Conservation (phyloP, 2,329 filamentous ascomycete genomes). For the Zopfia rhizophila region DNA sequence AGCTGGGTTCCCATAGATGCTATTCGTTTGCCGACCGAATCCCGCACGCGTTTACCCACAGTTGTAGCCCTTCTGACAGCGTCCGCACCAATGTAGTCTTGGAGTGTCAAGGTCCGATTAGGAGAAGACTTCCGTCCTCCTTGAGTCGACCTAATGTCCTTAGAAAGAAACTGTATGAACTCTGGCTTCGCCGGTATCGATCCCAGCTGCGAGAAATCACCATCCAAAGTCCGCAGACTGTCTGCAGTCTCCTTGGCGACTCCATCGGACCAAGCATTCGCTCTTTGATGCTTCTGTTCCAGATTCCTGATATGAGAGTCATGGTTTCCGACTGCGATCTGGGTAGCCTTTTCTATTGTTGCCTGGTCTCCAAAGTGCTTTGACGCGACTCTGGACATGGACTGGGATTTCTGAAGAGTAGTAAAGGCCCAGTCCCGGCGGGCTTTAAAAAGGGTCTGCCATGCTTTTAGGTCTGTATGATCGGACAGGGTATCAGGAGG, state of each 20-base stretch:
- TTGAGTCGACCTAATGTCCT: conserved; percentile 40
- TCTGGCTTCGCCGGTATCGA: conserved; percentile 71
- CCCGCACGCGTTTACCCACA: conserved; percentile 70
- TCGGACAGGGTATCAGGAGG: conserved; percentile 84
- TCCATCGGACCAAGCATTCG: conserved; percentile 75
- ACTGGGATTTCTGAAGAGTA: conserved; percentile 74
- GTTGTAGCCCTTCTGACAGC: conserved; percentile 78
- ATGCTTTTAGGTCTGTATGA: conserved; percentile 83
- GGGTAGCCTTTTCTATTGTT: conserved; percentile 80
- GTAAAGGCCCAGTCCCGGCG: conserved; percentile 82
- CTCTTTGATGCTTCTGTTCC: conserved; percentile 76
- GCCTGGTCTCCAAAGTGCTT: conserved; percentile 77
- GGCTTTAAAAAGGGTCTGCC: conserved; percentile 85
- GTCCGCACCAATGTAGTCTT: conserved; percentile 75
- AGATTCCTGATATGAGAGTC: conserved; percentile 77
- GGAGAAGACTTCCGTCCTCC: conserved; percentile 35
- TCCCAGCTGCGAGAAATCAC: conserved; percentile 72
- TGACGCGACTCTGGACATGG: conserved; percentile 70
- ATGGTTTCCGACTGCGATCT: conserved; percentile 87
- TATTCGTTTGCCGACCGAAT: conserved; percentile 69
- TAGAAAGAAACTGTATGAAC: conserved; percentile 66
- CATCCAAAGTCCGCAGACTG: conserved; percentile 74
- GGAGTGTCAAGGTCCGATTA: conserved; percentile 36
- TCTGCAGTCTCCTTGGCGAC: conserved; percentile 74
- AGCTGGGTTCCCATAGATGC: conserved; percentile 54